Evolutionary conservation across 495 filamentous ascomycete genomes (phyloP), one percentile per base, ranked within the genome.

Genomic region (Penicillium mononematosum): DNA sequence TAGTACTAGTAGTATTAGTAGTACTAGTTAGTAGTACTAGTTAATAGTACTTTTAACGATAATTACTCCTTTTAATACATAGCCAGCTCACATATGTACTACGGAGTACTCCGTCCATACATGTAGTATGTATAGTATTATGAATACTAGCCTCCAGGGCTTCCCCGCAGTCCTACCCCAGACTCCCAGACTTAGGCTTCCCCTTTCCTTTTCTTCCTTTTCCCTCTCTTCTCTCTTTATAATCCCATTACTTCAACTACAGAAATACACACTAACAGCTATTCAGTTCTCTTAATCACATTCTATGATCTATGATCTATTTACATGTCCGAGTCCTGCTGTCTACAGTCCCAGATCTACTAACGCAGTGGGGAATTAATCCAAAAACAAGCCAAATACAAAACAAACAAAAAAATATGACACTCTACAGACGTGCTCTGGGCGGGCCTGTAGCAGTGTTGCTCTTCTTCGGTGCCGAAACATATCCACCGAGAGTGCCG

Each of bases 401-500:
- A 54, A 49, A 46, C 53, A 50, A 29, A 53, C 38, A 46, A 42
- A 57, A 57, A 57, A 49, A 47, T 10, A 48, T 19, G 2, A 6
- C 45, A 61, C 19, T 50, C 58, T 71, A 76, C 54, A 75, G 61
- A 42, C 66, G 65, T 17, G 73, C 70, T 43, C 62, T 63, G 53
- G 57, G 60, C 1, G 76, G 71, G 22, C 73, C 75, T 25, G 75
- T 78, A 17, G 79, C 67, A 2, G 58, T 65, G 42, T 75, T 59
- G 55, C 73, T 81, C 78, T 85, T 86, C 77, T 83, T 84, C 14
- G 83, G 82, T 19, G 82, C 82, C 32, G 81, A 79, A 44, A 73
- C 52, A 61, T 86, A 86, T 4, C 81, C 82, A 38, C 79, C 80
- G 49, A 79, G 65, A 29, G 65, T 63, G 63, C 82, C 82, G 56